phyloP scores from a whole-genome alignment of 1,139 yeast genomes.

The Yamadazyma songkhlaensis region DNA sequence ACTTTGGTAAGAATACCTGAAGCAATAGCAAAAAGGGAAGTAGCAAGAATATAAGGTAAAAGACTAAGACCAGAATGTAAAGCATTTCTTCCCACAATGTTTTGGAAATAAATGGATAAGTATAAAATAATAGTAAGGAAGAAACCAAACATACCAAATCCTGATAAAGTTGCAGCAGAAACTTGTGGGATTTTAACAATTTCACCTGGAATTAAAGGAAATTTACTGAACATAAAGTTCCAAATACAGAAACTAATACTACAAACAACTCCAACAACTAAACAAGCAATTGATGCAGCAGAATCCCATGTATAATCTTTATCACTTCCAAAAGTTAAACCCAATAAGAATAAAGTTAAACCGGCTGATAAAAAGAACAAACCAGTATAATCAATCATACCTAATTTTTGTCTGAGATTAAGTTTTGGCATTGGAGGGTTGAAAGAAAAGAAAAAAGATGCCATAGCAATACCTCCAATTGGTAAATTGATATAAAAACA shows the following conservation, averaged over 20 bases:
- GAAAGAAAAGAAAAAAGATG: conserved; percentile 24
- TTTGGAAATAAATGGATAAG: conserved; percentile 37
- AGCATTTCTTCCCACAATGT: conserved; percentile 29
- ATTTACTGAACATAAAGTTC: conserved; percentile 24
- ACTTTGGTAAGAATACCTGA: conserved; percentile 30
- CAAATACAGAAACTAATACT: conserved; percentile 20
- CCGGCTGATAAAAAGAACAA: conserved; percentile 44
- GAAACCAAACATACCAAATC: conserved; percentile 22
- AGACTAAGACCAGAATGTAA: conserved; percentile 38
- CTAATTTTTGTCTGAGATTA: conserved; percentile 27
- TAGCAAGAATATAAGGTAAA: conserved; percentile 34
- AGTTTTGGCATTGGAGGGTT: conserved; percentile 30
- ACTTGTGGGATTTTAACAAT: conserved; percentile 22
- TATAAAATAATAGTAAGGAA: conserved; percentile 28
- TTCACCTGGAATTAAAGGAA: conserved; percentile 27
- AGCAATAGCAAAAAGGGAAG: conserved; percentile 27
- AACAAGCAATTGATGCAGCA: conserved; percentile 43
- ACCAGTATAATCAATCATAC: conserved; percentile 50
- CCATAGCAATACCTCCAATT: conserved; percentile 32
- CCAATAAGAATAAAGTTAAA: conserved; percentile 41
- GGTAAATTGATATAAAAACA: conserved; percentile 60
- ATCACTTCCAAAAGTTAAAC: conserved; percentile 39
- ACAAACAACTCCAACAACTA: conserved; percentile 40
- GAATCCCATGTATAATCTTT: conserved; percentile 50
- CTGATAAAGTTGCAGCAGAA: conserved; percentile 20